phyloP scores from a whole-genome alignment of 2,329 filamentous ascomycete species.

The Fusarium sp. region DNA sequence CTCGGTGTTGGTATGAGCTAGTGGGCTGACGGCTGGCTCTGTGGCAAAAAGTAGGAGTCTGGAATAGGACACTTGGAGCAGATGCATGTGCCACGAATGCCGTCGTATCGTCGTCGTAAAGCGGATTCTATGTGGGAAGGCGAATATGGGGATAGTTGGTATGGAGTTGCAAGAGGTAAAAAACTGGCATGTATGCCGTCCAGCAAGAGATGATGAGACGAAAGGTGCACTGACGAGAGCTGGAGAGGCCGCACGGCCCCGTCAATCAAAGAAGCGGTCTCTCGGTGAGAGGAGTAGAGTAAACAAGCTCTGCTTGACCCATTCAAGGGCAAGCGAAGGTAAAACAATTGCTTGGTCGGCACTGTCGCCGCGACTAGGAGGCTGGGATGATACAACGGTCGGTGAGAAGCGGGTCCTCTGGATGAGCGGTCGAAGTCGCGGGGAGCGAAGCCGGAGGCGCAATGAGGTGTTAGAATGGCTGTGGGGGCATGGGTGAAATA shows the following conservation, averaged over 20 bases:
- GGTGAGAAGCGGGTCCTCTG: constrained; percentile 43
- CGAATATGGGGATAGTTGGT: constrained; percentile 21
- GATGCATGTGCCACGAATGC: constrained; percentile 36
- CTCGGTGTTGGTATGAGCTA: constrained; percentile 16
- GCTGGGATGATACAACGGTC: constrained; percentile 42
- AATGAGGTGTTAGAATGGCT: constrained; percentile 25
- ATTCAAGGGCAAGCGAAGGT: constrained; percentile 26
- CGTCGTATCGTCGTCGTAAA: constrained; percentile 28
- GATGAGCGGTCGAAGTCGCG: constrained; percentile 37
- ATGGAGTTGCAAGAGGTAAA: constrained; percentile 30
- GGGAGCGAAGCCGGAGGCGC: constrained; percentile 35
- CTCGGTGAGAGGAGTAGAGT: constrained; percentile 26
- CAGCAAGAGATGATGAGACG: constrained; percentile 30
- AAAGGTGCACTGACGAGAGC: constrained; percentile 29
- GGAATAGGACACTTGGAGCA: constrained; percentile 23
- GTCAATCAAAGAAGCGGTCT: constrained; percentile 29
- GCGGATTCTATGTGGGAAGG: constrained; percentile 9
- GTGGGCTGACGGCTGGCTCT: constrained; percentile 18
- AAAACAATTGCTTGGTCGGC: constrained; percentile 31
- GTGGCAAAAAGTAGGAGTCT: constrained; percentile 24
- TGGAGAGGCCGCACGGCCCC: constrained; percentile 26
- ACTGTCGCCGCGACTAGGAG: constrained; percentile 35
- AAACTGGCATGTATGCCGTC: constrained; percentile 26
- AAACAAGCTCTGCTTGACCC: constrained; percentile 29
- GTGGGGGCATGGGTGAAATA: constrained; percentile 15